Percentiles rank a stretch among this genome's conserved stretches.
Conservation (phyloP, 805 yeast genomes). For the Candida maesae region DNA sequence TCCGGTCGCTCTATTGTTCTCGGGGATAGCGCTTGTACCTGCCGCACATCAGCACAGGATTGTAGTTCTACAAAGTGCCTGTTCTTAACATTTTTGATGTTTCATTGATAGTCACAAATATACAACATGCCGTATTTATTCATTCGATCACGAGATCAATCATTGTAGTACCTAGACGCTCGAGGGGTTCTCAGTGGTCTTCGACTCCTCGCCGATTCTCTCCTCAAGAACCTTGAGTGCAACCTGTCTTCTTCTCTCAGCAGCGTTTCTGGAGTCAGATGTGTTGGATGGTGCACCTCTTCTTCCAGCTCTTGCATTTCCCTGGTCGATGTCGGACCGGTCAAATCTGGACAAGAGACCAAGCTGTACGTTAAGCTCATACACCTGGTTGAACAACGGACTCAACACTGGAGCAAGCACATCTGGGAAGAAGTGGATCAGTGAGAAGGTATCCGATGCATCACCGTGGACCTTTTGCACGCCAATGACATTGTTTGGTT, state of each 20-base stretch:
- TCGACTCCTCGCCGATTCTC: slow-evolving; percentile 36
- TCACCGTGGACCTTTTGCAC: slow-evolving; percentile 58
- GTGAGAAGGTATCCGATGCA: slow-evolving; percentile 84
- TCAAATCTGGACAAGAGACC: slow-evolving; percentile 60
- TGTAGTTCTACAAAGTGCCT: no score
- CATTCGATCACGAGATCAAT: no score
- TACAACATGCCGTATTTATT: no score
- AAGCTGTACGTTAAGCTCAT: slow-evolving; percentile 36
- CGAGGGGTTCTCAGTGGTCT: no score
- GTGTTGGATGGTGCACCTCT: slow-evolving; percentile 34
- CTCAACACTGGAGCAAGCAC: slow-evolving; percentile 46
- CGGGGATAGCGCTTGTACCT: no score
- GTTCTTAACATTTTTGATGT: no score
- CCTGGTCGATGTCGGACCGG: slow-evolving; percentile 65
- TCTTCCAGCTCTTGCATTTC: slow-evolving; percentile 67
- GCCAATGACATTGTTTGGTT: slow-evolving; percentile 27
- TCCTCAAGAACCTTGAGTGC: slow-evolving; percentile 75
- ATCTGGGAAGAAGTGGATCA: slow-evolving; percentile 81
- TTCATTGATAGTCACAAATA: no score
- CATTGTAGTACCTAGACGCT: no score
- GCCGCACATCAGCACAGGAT: no score
- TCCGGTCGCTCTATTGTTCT: no score
- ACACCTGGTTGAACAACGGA: slow-evolving; percentile 45
- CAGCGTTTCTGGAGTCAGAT: slow-evolving; percentile 45
- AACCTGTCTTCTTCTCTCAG: slow-evolving; percentile 74